Conservation (phyloP, 768 basidiomycete genomes). For the Suillus hirtellus region DNA sequence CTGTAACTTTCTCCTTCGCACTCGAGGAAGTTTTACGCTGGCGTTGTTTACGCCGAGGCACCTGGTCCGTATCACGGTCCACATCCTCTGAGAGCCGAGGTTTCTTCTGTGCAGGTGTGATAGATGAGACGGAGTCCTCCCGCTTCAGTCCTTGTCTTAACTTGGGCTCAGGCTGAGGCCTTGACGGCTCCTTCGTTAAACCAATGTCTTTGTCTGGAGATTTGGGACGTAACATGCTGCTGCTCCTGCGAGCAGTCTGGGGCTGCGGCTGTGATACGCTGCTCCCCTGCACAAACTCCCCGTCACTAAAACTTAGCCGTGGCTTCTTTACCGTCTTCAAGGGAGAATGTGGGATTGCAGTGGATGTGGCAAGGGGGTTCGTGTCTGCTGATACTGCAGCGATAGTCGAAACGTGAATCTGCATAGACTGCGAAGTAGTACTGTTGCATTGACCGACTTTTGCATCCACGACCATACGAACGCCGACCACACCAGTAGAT, state of each 20-base stretch:
- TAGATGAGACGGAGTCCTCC: slow-evolving; percentile 1
- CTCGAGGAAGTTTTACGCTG: background rate
- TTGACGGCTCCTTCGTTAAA: background rate
- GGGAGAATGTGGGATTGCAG: background rate
- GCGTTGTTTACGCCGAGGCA: slow-evolving; percentile 4
- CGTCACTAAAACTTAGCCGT: slow-evolving; percentile 2
- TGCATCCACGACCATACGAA: background rate
- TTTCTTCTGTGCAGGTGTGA: slow-evolving; percentile 25
- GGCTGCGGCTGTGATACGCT: slow-evolving; percentile 7
- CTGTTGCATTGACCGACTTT: background rate
- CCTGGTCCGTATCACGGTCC: slow-evolving; percentile 6
- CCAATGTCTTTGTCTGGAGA: background rate
- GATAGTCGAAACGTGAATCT: background rate
- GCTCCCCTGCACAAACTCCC: slow-evolving; percentile 5
- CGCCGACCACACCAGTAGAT: background rate
- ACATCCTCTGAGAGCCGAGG: slow-evolving; percentile 13
- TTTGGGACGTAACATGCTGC: slow-evolving; percentile 6
- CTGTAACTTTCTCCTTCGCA: slow-evolving; percentile 6
- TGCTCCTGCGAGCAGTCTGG: slow-evolving; percentile 14
- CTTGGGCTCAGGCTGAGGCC: slow-evolving; percentile 1
- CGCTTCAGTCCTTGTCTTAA: slow-evolving; percentile 8
- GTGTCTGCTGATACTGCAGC: background rate
- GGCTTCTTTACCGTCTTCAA: slow-evolving; percentile 17
- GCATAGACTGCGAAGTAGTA: background rate
- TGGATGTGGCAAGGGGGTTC: background rate